These are phyloP conservation scores for Draba incana DNA, from an alignment of 345 rosid species.

Conservation along the genomic window DNA sequence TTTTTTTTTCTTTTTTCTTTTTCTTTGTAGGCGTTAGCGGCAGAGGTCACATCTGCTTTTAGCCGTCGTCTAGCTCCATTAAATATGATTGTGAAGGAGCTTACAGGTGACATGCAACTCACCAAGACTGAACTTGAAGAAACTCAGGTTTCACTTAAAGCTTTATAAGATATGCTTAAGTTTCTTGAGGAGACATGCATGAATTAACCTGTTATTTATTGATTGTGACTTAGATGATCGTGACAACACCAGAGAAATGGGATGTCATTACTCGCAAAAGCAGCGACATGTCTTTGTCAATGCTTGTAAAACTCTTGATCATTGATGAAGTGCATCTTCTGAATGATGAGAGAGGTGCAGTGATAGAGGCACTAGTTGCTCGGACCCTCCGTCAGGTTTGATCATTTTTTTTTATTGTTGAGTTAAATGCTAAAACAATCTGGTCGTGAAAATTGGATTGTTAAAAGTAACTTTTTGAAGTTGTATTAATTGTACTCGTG, in stretches of 20 bases:
- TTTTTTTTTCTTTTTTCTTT: slow-evolving; percentile 10
- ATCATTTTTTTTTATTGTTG: slow-evolving; percentile 5
- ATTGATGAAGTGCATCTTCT: slow-evolving; percentile 98
- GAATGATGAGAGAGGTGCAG: slow-evolving; percentile 99
- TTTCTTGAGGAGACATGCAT: slow-evolving; percentile 17
- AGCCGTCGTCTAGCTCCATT: slow-evolving; percentile 89
- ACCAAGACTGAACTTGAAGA: slow-evolving; percentile 85
- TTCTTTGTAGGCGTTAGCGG: slow-evolving; percentile 84
- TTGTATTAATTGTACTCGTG: slow-evolving; percentile 7
- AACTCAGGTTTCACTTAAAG: slow-evolving; percentile 73
- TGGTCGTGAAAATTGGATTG: slow-evolving; percentile 22
- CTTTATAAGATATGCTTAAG: slow-evolving; percentile 22
- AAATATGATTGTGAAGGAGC: slow-evolving; percentile 92
- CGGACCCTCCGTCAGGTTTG: slow-evolving; percentile 96
- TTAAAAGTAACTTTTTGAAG: slow-evolving; percentile 5
- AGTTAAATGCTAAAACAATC: slow-evolving; percentile 17
- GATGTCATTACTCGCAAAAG: slow-evolving; percentile 99
- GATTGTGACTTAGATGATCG: slow-evolving; percentile 79
- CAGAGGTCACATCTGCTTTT: slow-evolving; percentile 92
- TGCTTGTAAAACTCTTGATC: slow-evolving; percentile 95
- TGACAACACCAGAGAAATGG: slow-evolving; percentile 99
- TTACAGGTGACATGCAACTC: slow-evolving; percentile 99
- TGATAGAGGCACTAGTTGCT: slow-evolving; percentile 96
- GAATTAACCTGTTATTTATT: slow-evolving; percentile 26
- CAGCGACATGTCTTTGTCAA: slow-evolving; percentile 97